Conservation (phyloP, 768 basidiomycete species). For the Boletus barrowsii region DNA sequence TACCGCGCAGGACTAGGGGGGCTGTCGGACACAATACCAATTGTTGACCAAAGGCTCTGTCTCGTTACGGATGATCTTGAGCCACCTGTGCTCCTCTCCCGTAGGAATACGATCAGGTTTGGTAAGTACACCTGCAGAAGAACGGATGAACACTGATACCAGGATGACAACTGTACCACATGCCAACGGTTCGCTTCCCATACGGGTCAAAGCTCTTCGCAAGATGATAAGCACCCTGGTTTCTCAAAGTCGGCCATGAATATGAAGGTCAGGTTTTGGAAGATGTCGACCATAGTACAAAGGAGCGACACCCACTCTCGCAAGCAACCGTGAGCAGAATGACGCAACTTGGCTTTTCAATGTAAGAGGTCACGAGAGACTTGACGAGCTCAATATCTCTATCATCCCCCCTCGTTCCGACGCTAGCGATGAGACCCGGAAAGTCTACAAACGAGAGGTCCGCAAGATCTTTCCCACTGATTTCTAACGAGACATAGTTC, state of each 20-base stretch:
- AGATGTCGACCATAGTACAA: not conserved
- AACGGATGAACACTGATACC: not conserved
- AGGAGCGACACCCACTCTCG: not conserved
- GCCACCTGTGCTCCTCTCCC: slow-evolving; percentile 38
- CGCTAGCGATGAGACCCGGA: slow-evolving; percentile 1
- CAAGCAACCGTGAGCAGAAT: slow-evolving; percentile 1
- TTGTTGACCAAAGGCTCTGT: slow-evolving; percentile 23
- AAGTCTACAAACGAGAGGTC: slow-evolving; percentile 4
- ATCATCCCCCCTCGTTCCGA: not conserved
- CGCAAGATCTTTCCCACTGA: not conserved
- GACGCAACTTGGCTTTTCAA: not conserved
- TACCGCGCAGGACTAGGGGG: too few relatives aligned
- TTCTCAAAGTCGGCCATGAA: slow-evolving; percentile 1
- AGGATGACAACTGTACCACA: not conserved
- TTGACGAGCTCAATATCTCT: not conserved
- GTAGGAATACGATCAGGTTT: slow-evolving; percentile 56
- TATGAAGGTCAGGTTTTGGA: not conserved
- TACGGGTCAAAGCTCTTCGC: not conserved
- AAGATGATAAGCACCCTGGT: slow-evolving; percentile 3
- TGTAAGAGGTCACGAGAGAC: slow-evolving; percentile 1
- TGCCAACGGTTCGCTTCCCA: not conserved
- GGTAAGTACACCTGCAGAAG: slow-evolving; percentile 59
- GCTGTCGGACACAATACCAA: slow-evolving; percentile 38
- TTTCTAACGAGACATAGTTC: slow-evolving; percentile 2
- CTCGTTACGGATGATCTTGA: slow-evolving; percentile 52